Conservation (phyloP, 2,329 filamentous ascomycete genomes). For the Paracamarosporium sp. region DNA sequence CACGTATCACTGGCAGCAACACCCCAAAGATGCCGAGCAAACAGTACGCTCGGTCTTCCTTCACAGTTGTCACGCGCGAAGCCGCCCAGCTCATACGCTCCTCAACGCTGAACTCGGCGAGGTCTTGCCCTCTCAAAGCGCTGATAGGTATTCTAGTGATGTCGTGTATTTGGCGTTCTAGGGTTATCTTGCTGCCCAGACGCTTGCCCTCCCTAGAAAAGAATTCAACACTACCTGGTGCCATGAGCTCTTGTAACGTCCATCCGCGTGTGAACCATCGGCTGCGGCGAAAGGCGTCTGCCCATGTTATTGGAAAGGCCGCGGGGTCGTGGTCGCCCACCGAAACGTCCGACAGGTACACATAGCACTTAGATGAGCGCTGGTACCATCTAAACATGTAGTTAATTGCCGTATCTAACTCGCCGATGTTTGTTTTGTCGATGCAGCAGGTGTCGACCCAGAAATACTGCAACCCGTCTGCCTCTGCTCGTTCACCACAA, state of each 20-base stretch:
- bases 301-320: neutral
- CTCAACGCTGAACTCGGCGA: neutral
- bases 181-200: neutral
- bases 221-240: neutral
- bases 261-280: neutral
- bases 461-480: neutral
- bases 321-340: neutral
- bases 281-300: neutral
- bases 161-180: neutral
- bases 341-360: neutral
- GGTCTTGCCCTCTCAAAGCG: slow-evolving; percentile 1
- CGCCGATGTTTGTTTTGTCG: too few species aligned
- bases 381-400: slow-evolving; percentile 8
- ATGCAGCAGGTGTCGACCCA: too few species aligned
- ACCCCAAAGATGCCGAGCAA: neutral
- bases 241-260: too few species aligned
- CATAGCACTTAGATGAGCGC: neutral
- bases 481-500: neutral
- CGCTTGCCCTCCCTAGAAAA: neutral
- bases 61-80: neutral
- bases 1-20: neutral
- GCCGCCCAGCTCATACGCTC: neutral
- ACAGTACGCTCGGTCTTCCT: slow-evolving; percentile 1
- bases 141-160: neutral
- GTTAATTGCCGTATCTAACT: neutral